phyloP scores from a whole-genome alignment of 2,329 filamentous ascomycete genomes.

The Myriangium duriaei region DNA sequence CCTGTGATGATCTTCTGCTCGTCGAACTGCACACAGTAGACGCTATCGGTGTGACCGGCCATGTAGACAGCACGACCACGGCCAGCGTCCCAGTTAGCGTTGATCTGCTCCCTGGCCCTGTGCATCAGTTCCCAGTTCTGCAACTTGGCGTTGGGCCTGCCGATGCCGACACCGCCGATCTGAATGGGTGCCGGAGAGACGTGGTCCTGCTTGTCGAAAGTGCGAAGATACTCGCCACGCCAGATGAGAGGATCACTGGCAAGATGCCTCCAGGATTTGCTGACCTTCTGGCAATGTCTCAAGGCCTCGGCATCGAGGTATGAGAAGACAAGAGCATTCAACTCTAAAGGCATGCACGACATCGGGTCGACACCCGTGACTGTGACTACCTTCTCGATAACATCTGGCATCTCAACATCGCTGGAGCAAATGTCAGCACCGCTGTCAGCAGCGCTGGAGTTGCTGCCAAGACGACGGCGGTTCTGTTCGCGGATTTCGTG shows the following conservation, averaged over 20 bases:
- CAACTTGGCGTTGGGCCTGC: conserved; percentile 36
- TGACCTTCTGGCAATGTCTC: conserved; percentile 43
- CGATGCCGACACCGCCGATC: conserved; percentile 42
- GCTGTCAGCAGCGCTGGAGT: conserved; percentile 22
- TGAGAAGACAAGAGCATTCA: conserved; percentile 43
- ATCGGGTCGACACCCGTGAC: conserved; percentile 34
- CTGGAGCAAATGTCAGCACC: conserved; percentile 25
- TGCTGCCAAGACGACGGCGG: conserved; percentile 12
- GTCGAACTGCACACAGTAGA: conserved; percentile 97
- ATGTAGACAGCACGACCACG: conserved; percentile 75
- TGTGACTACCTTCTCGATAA: conserved; percentile 5
- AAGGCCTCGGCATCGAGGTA: conserved; percentile 21
- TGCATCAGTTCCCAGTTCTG: conserved; percentile 85
- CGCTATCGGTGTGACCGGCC: conserved; percentile 86
- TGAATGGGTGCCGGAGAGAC: conserved; percentile 31
- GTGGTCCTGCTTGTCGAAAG: conserved; percentile 36
- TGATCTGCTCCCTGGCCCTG: conserved; percentile 60
- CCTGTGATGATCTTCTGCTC: conserved; percentile 97
- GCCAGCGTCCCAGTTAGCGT: conserved; percentile 58
- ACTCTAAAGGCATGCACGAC: conserved; percentile 43
- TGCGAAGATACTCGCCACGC: conserved; percentile 47
- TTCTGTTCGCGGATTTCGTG: conserved; percentile 11
- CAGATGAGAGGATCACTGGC: conserved; percentile 48
- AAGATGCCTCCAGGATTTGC: conserved; percentile 42
- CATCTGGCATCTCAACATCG: conserved; percentile 18